Conservation (phyloP, 1,284 basidiomycete genomes). For the Singerocomus inundabilis region DNA sequence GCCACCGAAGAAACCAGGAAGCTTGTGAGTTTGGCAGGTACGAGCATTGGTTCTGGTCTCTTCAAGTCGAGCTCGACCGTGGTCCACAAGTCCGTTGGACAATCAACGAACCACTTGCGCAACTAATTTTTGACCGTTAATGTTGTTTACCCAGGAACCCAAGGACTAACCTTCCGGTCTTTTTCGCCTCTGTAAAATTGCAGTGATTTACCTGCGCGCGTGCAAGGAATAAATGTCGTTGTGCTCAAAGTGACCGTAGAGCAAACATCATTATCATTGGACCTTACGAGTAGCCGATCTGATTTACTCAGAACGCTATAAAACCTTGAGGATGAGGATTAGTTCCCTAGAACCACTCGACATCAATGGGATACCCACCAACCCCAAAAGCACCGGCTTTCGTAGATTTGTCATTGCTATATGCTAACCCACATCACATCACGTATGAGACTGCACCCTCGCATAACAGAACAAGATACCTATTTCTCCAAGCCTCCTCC, state of each 20-base stretch:
- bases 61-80: slow-evolving; percentile 35
- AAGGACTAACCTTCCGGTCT: slow-evolving; percentile 13
- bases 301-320: slow-evolving; percentile 82
- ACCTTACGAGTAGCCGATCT: slow-evolving; percentile 89
- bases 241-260: no score
- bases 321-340: slow-evolving; percentile 48
- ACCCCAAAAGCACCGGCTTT: slow-evolving; percentile 88
- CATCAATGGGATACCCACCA: slow-evolving; percentile 42
- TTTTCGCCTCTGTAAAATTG: slow-evolving; percentile 84
- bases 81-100: slow-evolving; percentile 54
- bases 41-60: slow-evolving; percentile 68
- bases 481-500: slow-evolving; percentile 85
- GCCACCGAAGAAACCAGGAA: neutral
- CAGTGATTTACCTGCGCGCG: slow-evolving; percentile 16
- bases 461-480: slow-evolving; percentile 39
- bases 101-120: slow-evolving; percentile 41
- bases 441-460: neutral
- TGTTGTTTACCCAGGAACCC: slow-evolving; percentile 37
- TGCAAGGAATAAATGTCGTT: no score
- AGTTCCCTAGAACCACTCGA: neutral
- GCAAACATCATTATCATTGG: slow-evolving; percentile 52
- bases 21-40: slow-evolving; percentile 51
- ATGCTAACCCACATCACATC: slow-evolving; percentile 45
- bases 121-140: slow-evolving; percentile 3
- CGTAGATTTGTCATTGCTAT: slow-evolving; percentile 79